Conservation (phyloP, 2,329 filamentous ascomycete genomes). For the Colletotrichum sp. region DNA sequence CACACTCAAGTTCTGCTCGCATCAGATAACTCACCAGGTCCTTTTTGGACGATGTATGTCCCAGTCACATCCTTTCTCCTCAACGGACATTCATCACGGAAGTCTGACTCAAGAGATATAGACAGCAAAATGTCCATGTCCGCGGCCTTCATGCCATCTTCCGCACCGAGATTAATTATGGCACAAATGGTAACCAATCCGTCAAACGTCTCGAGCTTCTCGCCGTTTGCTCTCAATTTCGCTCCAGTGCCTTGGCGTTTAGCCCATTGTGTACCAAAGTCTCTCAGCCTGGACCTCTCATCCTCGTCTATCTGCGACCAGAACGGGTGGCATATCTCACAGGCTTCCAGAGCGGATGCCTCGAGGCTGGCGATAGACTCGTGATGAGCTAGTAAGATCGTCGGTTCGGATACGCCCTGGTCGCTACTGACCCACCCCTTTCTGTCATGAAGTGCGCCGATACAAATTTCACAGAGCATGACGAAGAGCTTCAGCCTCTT, state of each 20-base stretch:
- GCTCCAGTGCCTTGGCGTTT: accelerated
- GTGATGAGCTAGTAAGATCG: not conserved
- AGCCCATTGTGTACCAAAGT: not conserved
- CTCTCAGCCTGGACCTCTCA: not conserved
- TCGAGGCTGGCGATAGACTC: not conserved
- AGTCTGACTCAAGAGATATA: not conserved
- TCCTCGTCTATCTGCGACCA: not conserved
- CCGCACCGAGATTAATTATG: not conserved
- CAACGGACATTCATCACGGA: not conserved
- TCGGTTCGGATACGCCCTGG: not conserved
- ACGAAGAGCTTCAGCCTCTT: too few relatives aligned
- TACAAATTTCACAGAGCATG: not conserved
- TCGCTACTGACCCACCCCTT: not conserved
- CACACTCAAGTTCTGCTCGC: too few relatives aligned
- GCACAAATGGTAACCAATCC: not conserved
- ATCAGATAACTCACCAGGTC: not conserved
- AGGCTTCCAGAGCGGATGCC: not conserved
- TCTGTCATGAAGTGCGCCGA: not conserved
- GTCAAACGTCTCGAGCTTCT: not conserved
- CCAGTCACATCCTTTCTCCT: not conserved
- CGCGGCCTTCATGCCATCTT: not conserved
- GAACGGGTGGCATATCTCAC: not conserved
- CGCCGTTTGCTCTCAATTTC: not conserved
- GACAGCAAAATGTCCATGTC: not conserved
- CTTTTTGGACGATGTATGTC: not conserved